Evolutionary conservation across 352 stramenopile species (phyloP), one percentile per base, ranked within the genome.

Genomic region (Phytophthora fragariae): DNA sequence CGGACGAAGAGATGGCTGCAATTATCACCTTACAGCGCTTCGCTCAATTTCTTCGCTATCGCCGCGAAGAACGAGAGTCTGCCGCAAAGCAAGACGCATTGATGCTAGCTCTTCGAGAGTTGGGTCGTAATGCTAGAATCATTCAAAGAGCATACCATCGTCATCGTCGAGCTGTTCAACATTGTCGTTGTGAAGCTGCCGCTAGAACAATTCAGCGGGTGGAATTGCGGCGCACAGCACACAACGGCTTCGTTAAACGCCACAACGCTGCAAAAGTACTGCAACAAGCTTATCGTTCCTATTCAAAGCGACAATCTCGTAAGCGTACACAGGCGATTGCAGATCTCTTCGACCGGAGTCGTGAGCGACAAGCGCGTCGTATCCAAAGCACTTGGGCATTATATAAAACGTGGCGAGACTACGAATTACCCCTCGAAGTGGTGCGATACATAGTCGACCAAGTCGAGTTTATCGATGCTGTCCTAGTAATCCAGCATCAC

Each of bases 401-500:
- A 21, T 91, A 79, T 57, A 65, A 49, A n/a, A 21, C 14, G 3
- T 86, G 77, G 79, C 77, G 77, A 15, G 47, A 73, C 52, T 33
- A 47, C 2, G 55, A 66, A 9, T 63, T 85, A 5, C 79, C 75
- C 3, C 53, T 64, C 3, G 53, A 62, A 0, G 72, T 62, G 19
- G 62, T 87, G 6, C 50, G 46, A 14, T 33, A 10, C 33, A 59
- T 89, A 39, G 81, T 89, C 9, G 76, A 86, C 29, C 63, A 77
- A 61, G 72, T 89, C n/a, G 82, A 90, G 75, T 85, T 81, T 50
- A 59, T 72, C 15, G 62, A 63, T 21, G 84, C 82, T 15, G 77
- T 89, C 11, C 29, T 63, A n/a, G 76, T 70, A 1, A 83, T 92
- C 53, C 85, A 92, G 55, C 55, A 74, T 2, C 69, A 80, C 59